Base-by-base conservation (phyloP, 768 basidiomycete species). In the Podaxis sp. region DNA sequence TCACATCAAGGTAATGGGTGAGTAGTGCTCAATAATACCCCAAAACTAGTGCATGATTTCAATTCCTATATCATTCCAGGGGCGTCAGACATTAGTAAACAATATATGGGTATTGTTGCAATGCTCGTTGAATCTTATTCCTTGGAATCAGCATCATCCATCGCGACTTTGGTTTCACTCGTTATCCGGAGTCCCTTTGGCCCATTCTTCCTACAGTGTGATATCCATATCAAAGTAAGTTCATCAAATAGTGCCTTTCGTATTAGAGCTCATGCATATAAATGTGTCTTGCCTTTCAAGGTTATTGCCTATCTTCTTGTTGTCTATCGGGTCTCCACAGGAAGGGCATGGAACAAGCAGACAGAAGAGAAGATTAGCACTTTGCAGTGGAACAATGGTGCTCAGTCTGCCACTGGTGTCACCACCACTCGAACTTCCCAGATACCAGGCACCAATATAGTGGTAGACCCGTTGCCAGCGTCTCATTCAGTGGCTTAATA, bases 301-400 rank as follows among this genome's bases (percentile, higher is more conserved):
- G 22, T 55, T 15, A n/a, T 55, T 9, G 36, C 55, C 11, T 55
- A 55, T 15, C 55, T 55, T 55, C 38, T 55, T 22, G 55, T 55
- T 55, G 38, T 55, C 9, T 55, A 55, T 40, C 38, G 55, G 9
- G 55, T 55, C 15, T 33, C 27, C 13, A 37, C 52, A 13, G 52
- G 52, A n/a, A 29, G 52, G n/a, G 52, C 25, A 17, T 54, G 52
- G 52, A n/a, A 33, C 5, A 33, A 36, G 17, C 17, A 54, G 6
- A 36, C 52, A 9, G 52, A 54, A 36, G 19, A 19, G 43, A 17
- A 46, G 43, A 17, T 46, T 9, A 46, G 43, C 5, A 46, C 13
- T 19, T 46, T 46, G 43, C 43, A 17, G 13, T 46, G 43, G 43
- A 46, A 46, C 43, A 17, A 46, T 19, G 17, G n/a, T 15, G 43